These are phyloP conservation scores for Chrysanthemum lavandulifolium DNA, from an alignment of 129 eudicot species.

Conservation along the genomic window DNA sequence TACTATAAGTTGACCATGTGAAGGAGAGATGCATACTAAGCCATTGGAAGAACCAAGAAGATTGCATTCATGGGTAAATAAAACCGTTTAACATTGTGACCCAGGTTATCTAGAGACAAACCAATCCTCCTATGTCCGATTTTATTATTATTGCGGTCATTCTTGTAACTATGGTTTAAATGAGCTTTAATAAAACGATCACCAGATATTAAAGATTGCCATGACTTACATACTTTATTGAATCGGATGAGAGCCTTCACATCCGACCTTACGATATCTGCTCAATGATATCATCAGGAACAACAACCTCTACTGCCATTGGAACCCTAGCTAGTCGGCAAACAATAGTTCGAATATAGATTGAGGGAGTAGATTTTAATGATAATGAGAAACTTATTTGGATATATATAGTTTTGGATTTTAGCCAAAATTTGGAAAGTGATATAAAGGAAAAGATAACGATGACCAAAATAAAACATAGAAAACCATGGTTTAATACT, in stretches of 20 bases:
- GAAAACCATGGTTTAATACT: no score
- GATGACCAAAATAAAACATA: no score
- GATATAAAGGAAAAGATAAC: no score
- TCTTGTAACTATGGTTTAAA: background rate
- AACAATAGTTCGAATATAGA: no score
- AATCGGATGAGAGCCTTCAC: background rate
- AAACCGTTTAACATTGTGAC: background rate
- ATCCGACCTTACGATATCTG: background rate
- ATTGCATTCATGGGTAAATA: no score
- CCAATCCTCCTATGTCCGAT: background rate
- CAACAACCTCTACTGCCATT: background rate
- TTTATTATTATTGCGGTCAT: background rate
- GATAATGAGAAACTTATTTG: no score
- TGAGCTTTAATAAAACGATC: background rate
- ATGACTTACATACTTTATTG: background rate
- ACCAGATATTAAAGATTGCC: background rate
- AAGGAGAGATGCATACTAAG: constrained; percentile 9
- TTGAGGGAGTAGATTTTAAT: no score
- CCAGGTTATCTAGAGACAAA: background rate
- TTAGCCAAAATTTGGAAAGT: no score
- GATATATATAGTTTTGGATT: no score
- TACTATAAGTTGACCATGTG: background rate
- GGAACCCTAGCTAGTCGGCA: no score
- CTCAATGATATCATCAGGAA: background rate
- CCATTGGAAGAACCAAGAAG: constrained; percentile 8